phyloP scores from a whole-genome alignment of 306 rosid genomes.

The Prinsepia uniflora region DNA sequence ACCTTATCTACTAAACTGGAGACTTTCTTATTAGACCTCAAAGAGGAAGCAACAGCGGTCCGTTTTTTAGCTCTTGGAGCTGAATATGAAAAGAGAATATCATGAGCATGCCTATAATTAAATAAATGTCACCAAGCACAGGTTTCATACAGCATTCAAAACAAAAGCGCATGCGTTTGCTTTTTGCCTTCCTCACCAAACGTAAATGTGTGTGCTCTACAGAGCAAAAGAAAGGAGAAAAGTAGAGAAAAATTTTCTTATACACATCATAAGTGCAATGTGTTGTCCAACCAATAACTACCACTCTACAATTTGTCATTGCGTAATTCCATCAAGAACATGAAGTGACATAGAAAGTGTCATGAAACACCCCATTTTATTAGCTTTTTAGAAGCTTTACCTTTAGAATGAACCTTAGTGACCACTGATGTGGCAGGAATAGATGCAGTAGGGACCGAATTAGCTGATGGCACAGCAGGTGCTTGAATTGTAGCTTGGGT shows the following conservation, averaged over 20 bases:
- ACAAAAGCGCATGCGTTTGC: background rate
- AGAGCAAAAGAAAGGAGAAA: background rate
- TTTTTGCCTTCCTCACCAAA: background rate
- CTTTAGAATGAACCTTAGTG: constrained; percentile 72
- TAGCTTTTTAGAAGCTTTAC: constrained; percentile 34
- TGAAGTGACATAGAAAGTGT: background rate
- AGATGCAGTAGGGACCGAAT: constrained; percentile 32
- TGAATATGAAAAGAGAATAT: constrained; percentile 26
- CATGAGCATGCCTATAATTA: constrained; percentile 1
- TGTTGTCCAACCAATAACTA: background rate
- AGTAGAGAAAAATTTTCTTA: background rate
- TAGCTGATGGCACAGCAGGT: constrained; percentile 41
- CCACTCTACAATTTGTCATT: background rate
- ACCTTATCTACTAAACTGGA: constrained; percentile 92
- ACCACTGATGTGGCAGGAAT: constrained; percentile 41
- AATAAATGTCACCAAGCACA: background rate
- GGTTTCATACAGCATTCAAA: background rate
- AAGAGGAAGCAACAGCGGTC: constrained; percentile 67
- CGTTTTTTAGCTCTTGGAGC: constrained; percentile 63
- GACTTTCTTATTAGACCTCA: constrained; percentile 91
- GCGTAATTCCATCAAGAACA: background rate
- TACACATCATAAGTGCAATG: background rate
- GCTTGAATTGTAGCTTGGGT: constrained; percentile 45
- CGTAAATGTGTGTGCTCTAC: background rate
- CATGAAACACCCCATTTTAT: constrained; percentile 6